These are phyloP conservation scores for Aureobasidium sp. DNA, from an alignment of 2,329 filamentous ascomycete species.

Conservation along the genomic window DNA sequence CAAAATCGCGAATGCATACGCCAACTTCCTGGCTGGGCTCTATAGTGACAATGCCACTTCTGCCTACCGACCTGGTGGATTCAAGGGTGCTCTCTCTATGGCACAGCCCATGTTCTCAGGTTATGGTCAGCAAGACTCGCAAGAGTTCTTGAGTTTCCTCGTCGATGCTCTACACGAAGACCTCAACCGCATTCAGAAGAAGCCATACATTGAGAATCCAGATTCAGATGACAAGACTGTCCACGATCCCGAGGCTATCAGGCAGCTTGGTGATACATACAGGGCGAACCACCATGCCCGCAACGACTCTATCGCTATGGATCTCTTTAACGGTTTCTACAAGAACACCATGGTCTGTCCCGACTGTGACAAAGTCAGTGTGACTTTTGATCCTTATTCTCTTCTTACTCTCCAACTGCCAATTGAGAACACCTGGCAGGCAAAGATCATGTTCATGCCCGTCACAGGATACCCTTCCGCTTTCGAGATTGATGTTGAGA, in stretches of 20 bases:
- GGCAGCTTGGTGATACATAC: conserved; percentile 76
- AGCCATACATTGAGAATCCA: conserved; percentile 95
- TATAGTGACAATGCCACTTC: conserved; percentile 61
- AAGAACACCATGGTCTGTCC: conserved; percentile 95
- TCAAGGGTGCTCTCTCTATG: conserved; percentile 75
- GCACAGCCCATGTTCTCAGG: conserved; percentile 83
- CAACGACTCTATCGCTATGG: conserved; percentile 91
- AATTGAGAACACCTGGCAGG: conserved; percentile 73
- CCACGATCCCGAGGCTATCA: conserved; percentile 69
- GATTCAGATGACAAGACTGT: conserved; percentile 97
- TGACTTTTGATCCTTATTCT: conserved; percentile 97
- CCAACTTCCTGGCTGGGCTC: conserved; percentile 66
- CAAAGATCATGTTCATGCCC: conserved; percentile 69
- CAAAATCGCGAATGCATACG: conserved; percentile 79
- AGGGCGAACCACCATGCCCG: conserved; percentile 88
- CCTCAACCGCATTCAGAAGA: conserved; percentile 85
- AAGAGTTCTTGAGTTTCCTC: conserved; percentile 92
- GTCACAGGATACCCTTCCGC: conserved; percentile 62
- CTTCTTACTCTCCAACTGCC: conserved; percentile 87
- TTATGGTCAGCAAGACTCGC: conserved; percentile 93
- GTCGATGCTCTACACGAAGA: conserved; percentile 94
- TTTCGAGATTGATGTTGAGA: conserved; percentile 73
- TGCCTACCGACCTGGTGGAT: conserved; percentile 70
- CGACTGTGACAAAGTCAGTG: conserved; percentile 87
- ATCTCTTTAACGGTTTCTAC: conserved; percentile 96